Evolutionary conservation across 345 rosid genomes (phyloP).

Genomic region (Moricandia arvensis): DNA sequence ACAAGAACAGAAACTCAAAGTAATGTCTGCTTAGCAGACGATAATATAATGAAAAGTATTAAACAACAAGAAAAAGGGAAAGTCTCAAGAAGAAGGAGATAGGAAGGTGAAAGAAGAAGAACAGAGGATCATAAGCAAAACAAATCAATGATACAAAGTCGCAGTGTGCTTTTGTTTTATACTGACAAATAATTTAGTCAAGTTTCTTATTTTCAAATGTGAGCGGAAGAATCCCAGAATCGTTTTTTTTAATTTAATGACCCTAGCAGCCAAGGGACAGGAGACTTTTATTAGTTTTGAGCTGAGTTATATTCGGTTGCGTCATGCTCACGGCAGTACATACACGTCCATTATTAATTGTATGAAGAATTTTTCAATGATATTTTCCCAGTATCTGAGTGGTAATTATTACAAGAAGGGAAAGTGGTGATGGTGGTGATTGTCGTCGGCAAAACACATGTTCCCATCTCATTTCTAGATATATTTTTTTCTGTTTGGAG

Average conservation of each 20-base stretch:
- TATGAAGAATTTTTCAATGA: too few relatives aligned
- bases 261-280: background rate
- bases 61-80: background rate
- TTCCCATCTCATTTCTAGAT: background rate
- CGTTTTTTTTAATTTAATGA: background rate
- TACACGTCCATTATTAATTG: conserved; percentile 5
- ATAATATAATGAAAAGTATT: conserved; percentile 5
- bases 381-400: background rate
- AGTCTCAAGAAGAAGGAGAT: conserved; percentile 17
- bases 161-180: conserved; percentile 4
- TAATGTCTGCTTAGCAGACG: background rate
- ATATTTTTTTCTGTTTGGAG: background rate
- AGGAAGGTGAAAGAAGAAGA: conserved; percentile 28
- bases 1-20: conserved; percentile 12
- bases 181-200: background rate
- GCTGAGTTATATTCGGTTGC: background rate
- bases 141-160: conserved; percentile 6
- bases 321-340: conserved; percentile 8
- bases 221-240: background rate
- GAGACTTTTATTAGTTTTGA: background rate
- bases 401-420: background rate
- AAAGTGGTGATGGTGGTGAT: background rate
- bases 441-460: background rate
- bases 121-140: conserved; percentile 1
- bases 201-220: background rate